Percentiles rank a stretch among this genome's conserved stretches.
phyloP scores from a whole-genome alignment of 2,329 filamentous ascomycete genomes.

The Hirsutella minnesotensis region DNA sequence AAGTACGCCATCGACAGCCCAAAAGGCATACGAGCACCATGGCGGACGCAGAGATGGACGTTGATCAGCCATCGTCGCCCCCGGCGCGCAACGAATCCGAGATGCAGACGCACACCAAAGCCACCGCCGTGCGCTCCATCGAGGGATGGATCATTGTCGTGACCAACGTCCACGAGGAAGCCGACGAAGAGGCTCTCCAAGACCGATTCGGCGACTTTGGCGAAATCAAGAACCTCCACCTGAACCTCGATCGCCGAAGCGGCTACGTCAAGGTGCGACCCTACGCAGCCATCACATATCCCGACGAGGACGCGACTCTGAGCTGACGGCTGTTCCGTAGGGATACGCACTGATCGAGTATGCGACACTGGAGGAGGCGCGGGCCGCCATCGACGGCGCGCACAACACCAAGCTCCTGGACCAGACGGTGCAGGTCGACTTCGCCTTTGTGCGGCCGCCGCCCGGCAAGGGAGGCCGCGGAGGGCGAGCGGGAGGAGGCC shows the following conservation, averaged over 20 bases:
- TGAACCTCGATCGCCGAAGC: slow-evolving; percentile 71
- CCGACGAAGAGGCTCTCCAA: slow-evolving; percentile 70
- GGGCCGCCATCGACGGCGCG: slow-evolving; percentile 72
- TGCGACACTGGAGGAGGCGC: slow-evolving; percentile 64
- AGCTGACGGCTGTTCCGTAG: slow-evolving; percentile 25
- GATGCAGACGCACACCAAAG: slow-evolving; percentile 61
- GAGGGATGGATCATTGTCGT: slow-evolving; percentile 84
- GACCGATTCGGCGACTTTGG: slow-evolving; percentile 76
- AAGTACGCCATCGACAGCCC: too few relatives aligned
- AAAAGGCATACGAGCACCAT: slow-evolving; percentile 19
- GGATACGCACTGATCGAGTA: slow-evolving; percentile 82
- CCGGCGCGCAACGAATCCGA: slow-evolving; percentile 42
- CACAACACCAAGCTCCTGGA: slow-evolving; percentile 68
- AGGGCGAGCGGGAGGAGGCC: slow-evolving; percentile 24
- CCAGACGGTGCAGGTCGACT: slow-evolving; percentile 71
- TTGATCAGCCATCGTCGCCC: slow-evolving; percentile 30
- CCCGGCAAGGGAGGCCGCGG: slow-evolving; percentile 35
- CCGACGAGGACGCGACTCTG: background rate
- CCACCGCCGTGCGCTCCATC: slow-evolving; percentile 73
- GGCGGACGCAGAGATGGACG: slow-evolving; percentile 48
- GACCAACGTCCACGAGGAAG: slow-evolving; percentile 80
- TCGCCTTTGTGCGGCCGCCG: slow-evolving; percentile 73
- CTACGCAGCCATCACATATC: too few relatives aligned
- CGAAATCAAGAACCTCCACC: slow-evolving; percentile 76
- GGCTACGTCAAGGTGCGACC: slow-evolving; percentile 71